Percentiles rank a stretch among this genome's conserved stretches.
These are phyloP conservation scores for Cordyceps tenuipes DNA, from an alignment of 2,329 filamentous ascomycete genomes.

Conservation along the genomic window DNA sequence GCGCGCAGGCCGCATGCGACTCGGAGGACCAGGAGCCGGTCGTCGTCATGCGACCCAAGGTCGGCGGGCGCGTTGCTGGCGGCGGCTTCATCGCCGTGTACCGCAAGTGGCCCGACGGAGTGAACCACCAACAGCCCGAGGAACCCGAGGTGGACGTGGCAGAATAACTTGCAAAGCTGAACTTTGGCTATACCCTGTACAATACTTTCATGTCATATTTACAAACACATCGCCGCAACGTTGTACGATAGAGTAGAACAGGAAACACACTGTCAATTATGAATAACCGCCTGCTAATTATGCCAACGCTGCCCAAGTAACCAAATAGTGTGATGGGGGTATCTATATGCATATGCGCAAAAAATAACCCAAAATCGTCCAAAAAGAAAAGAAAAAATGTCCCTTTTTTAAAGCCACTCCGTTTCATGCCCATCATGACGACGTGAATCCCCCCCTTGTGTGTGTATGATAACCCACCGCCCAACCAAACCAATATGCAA, in stretches of 20 bases:
- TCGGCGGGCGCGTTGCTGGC: conserved; percentile 31
- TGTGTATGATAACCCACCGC: neutral
- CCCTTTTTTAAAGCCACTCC: neutral
- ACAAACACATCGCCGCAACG: neutral
- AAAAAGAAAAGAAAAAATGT: neutral
- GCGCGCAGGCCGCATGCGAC: neutral
- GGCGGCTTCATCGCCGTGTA: conserved; percentile 34
- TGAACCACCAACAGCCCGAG: neutral
- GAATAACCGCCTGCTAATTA: conserved; percentile 11
- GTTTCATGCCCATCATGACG: conserved; percentile 8
- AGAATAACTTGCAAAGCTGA: too few species aligned
- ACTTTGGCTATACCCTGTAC: neutral
- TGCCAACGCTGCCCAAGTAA: conserved; percentile 11
- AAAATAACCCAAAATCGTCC: neutral
- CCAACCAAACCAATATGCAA: neutral
- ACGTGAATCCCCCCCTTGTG: neutral
- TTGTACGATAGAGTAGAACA: neutral
- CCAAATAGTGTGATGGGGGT: conserved; percentile 11
- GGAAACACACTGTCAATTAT: neutral
- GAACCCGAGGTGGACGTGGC: neutral
- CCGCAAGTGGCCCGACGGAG: conserved; percentile 23
- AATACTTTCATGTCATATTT: neutral
- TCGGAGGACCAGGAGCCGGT: conserved; percentile 17
- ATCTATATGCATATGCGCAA: conserved; percentile 10
- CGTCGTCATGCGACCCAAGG: conserved; percentile 34